phyloP scores from a whole-genome alignment of 257 asterid species.

The Solanum tacnaense region DNA sequence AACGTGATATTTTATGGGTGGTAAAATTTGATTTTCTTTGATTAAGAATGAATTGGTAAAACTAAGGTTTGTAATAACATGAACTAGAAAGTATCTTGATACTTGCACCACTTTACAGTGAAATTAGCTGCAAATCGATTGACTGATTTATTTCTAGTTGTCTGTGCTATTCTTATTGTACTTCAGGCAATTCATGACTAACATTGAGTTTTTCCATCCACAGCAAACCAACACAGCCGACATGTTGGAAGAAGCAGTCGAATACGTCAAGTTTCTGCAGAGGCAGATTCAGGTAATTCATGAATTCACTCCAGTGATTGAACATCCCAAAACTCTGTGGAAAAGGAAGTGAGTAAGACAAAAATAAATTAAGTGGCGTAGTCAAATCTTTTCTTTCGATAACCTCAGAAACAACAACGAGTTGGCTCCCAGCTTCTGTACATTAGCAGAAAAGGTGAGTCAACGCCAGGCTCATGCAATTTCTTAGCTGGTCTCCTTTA shows the following conservation, averaged over 20 bases:
- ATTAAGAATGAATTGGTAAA: neutral
- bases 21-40: neutral
- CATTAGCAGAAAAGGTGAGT: neutral
- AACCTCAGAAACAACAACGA: neutral
- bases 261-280: slow-evolving; percentile 75
- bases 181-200: neutral
- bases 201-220: slow-evolving; percentile 12
- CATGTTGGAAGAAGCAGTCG: slow-evolving; percentile 94
- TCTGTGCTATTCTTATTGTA: neutral
- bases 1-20: neutral
- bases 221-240: slow-evolving; percentile 99
- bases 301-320: neutral
- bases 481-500: neutral
- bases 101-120: neutral
- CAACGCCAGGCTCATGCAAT: neutral
- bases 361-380: neutral
- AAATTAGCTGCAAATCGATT: neutral
- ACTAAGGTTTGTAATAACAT: neutral
- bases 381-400: neutral
- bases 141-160: neutral
- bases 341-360: neutral
- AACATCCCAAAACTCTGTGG: neutral
- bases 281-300: slow-evolving; percentile 68
- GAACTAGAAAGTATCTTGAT: neutral
- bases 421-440: neutral